These are phyloP conservation scores for Blastomyces gilchristii DNA, from an alignment of 2,329 filamentous ascomycete species.

Conservation along the genomic window DNA sequence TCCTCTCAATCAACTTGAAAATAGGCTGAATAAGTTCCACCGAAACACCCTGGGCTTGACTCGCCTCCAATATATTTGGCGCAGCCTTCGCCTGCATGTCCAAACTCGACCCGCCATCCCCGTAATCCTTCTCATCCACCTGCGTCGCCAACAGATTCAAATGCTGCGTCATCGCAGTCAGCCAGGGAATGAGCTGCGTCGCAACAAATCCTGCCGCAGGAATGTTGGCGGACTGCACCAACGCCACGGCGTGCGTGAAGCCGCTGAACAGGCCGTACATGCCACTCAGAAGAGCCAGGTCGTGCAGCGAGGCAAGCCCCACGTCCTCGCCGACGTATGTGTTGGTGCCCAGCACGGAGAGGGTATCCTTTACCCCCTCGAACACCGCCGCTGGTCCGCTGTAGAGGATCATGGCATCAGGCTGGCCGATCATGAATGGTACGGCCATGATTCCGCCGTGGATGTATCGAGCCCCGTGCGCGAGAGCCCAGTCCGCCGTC, in stretches of 20 bases:
- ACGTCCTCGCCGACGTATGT: not conserved
- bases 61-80: not conserved
- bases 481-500: not conserved
- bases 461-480: conserved; percentile 4
- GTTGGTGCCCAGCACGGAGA: conserved; percentile 3
- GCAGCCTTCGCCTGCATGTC: conserved; percentile 2
- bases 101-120: conserved; percentile 2
- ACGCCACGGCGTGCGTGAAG: conserved; percentile 3
- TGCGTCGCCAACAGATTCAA: not conserved
- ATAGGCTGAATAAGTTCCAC: conserved; percentile 2
- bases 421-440: not conserved
- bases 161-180: conserved; percentile 1
- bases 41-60: not conserved
- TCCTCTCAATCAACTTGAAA: not conserved
- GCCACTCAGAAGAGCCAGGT: conserved; percentile 5
- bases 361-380: not conserved
- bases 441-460: conserved; percentile 10
- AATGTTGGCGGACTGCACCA: conserved; percentile 1
- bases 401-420: not conserved
- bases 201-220: not conserved
- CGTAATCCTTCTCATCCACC: conserved; percentile 1
- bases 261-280: conserved; percentile 11
- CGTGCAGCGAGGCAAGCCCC: conserved; percentile 1
- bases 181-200: not conserved
- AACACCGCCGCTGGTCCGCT: not conserved